A percentile compares a stretch with the other conserved stretches of the same genome.
Conservation (phyloP, 2,329 filamentous ascomycete genomes). For the Xylariaceae sp. region DNA sequence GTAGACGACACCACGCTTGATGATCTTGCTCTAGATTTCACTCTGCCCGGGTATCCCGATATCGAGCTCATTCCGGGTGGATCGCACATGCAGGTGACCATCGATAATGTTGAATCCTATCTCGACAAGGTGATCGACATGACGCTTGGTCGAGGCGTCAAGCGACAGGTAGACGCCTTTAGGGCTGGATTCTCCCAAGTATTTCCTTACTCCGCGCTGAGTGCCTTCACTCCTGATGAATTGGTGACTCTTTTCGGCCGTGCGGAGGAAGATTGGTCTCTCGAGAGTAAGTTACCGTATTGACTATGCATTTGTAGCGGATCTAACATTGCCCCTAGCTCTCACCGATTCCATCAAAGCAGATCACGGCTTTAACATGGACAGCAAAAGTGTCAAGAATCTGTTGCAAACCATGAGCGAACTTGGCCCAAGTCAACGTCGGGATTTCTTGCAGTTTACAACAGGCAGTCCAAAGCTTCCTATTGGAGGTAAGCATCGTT, state of each 20-base stretch:
- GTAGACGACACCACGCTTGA: slow-evolving; percentile 76
- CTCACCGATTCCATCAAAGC: slow-evolving; percentile 98
- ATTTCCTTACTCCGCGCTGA: slow-evolving; percentile 88
- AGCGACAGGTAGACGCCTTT: slow-evolving; percentile 86
- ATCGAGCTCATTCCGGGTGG: slow-evolving; percentile 80
- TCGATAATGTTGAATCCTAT: slow-evolving; percentile 86
- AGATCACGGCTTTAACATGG: slow-evolving; percentile 97
- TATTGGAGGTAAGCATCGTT: slow-evolving; percentile 72
- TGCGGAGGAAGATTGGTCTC: slow-evolving; percentile 92
- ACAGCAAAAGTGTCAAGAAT: slow-evolving; percentile 92
- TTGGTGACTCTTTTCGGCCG: slow-evolving; percentile 91
- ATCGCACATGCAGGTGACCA: slow-evolving; percentile 68
- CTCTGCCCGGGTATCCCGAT: slow-evolving; percentile 79
- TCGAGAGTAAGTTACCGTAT: slow-evolving; percentile 69
- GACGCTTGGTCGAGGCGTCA: slow-evolving; percentile 84
- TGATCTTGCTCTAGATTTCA: slow-evolving; percentile 89
- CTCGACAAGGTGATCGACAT: slow-evolving; percentile 86
- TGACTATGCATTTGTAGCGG: slow-evolving; percentile 9
- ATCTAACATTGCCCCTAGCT: slow-evolving; percentile 46
- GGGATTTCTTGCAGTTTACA: slow-evolving; percentile 95
- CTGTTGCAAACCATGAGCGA: slow-evolving; percentile 93
- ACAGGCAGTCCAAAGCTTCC: slow-evolving; percentile 97
- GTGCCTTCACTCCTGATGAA: slow-evolving; percentile 91
- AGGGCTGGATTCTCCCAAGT: slow-evolving; percentile 87
- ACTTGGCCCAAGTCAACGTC: slow-evolving; percentile 65